These are phyloP conservation scores for Paecilomyces sp. DNA, from an alignment of 2,329 filamentous ascomycete genomes.

Conservation along the genomic window DNA sequence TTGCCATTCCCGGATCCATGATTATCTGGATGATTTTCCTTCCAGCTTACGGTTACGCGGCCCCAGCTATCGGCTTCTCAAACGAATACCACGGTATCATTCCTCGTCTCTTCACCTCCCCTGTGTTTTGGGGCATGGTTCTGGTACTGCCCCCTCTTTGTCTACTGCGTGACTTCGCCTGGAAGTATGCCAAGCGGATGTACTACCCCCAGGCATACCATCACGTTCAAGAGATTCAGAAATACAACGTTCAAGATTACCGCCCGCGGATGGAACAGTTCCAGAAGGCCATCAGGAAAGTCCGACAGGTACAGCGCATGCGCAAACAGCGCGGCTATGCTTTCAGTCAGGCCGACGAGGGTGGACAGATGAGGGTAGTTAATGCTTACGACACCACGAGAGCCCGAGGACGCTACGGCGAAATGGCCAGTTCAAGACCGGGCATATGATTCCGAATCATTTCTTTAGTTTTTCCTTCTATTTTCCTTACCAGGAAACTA, in stretches of 20 bases:
- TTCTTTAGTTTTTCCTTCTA: conserved; percentile 9
- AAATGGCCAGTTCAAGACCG: conserved; percentile 66
- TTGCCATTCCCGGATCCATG: conserved; percentile 92
- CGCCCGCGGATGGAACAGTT: conserved; percentile 98
- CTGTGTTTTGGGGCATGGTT: conserved; percentile 88
- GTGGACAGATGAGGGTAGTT: conserved; percentile 77
- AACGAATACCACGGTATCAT: conserved; percentile 80
- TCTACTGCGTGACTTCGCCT: conserved; percentile 79
- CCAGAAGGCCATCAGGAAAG: conserved; percentile 98
- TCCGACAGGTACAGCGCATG: conserved; percentile 97
- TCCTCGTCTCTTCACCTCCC: conserved; percentile 69
- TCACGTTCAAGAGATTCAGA: conserved; percentile 98
- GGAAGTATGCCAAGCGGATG: conserved; percentile 98
- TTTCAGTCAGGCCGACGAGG: conserved; percentile 95
- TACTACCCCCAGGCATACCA: conserved; percentile 94
- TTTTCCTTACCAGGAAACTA: conserved; percentile 8
- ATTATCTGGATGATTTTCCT: conserved; percentile 86
- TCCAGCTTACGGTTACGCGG: conserved; percentile 77
- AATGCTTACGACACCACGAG: conserved; percentile 97
- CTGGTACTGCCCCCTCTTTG: conserved; percentile 73
- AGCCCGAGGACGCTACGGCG: conserved; percentile 83
- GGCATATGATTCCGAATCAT: conserved; percentile 17
- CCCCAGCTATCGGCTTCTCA: conserved; percentile 74
- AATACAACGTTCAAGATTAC: conserved; percentile 99
- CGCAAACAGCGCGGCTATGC: conserved; percentile 98